These are phyloP conservation scores for Auricularia cornea DNA, from an alignment of 768 basidiomycete species.

Conservation along the genomic window DNA sequence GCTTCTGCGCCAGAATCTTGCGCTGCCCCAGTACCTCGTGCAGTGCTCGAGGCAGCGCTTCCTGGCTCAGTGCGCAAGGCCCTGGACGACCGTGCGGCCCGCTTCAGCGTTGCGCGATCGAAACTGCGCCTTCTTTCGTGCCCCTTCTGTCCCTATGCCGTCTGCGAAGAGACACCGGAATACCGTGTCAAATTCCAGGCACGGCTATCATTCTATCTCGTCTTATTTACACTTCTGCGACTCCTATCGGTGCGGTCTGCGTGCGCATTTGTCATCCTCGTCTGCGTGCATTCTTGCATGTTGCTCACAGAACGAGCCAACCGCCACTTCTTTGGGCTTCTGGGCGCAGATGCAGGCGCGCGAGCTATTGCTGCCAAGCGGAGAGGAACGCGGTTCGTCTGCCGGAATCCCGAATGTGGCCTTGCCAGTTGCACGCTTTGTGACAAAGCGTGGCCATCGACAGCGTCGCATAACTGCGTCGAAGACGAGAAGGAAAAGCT, in stretches of 20 bases:
- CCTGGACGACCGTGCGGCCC: slow-evolving; percentile 4
- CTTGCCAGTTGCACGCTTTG: slow-evolving; percentile 1
- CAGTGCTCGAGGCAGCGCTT: background rate
- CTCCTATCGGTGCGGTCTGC: background rate
- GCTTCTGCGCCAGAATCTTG: background rate
- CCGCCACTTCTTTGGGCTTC: background rate
- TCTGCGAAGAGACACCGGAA: background rate
- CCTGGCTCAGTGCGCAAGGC: background rate
- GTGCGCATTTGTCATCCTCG: background rate
- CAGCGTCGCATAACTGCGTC: slow-evolving; percentile 5
- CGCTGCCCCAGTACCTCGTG: background rate
- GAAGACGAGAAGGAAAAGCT: slow-evolving; percentile 3
- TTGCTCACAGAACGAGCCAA: background rate
- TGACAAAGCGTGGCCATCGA: slow-evolving; percentile 1
- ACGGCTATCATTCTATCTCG: background rate
- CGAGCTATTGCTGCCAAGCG: background rate
- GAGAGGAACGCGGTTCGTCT: background rate
- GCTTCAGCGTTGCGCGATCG: background rate
- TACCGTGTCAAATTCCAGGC: background rate
- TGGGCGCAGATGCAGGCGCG: background rate
- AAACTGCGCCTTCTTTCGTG: slow-evolving; percentile 2
- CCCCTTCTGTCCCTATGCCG: slow-evolving; percentile 9
- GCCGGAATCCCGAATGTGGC: background rate
- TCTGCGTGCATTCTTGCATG: background rate
- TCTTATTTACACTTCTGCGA: background rate